Evolutionary conservation across 1,284 basidiomycete species (phyloP), one percentile per base, ranked within the genome.

Genomic region (Melampsora americana): DNA sequence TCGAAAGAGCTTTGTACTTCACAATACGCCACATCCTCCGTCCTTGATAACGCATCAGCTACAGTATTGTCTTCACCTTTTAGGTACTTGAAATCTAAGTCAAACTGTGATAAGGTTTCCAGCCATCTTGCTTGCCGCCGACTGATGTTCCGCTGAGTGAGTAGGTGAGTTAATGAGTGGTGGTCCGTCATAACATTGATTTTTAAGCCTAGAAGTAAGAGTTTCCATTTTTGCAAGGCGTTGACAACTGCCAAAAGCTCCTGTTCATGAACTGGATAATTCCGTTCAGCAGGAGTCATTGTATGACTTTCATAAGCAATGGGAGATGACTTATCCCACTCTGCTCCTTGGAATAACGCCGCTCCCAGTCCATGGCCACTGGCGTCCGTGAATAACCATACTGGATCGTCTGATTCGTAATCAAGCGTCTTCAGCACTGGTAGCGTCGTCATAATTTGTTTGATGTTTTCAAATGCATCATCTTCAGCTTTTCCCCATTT

Each of bases 381-480:
- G 0, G 78, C 66, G 39, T 74, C 73, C 5, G 70, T 77, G 68
- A 72, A 76, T 11, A 79, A 32, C 69, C 64, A 74, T 18, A 77
- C 60, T 6, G 35, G 62, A 16, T 77, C 83, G 0, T 79, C 62
- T 4, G 79, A 79, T 0, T 79, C 75, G 30, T 83, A 78, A 0
- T 83, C 73, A 60, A 83, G 68, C 84, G 79, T 39, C 83, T 83
- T 0, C 79, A 80, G 0, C 83, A 84, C 12, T 83, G 77, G 77
- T 81, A 82, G 2, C 81, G 80, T 0, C 67, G 56, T 50, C 77
- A 78, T 1, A 71, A 69, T 1, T 83, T 14, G 0, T 66, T 86
- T 86, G 48, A 87, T 84, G 0, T 77, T 78, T 0, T 85, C 78
- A 65, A 87, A 79, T 1, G 65, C 69, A 4, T 14, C 5, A 16